Percentiles rank a stretch among this genome's conserved stretches.
Evolutionary conservation across 495 filamentous ascomycete genomes (phyloP).

Genomic region (Lasiosphaeria hispida): DNA sequence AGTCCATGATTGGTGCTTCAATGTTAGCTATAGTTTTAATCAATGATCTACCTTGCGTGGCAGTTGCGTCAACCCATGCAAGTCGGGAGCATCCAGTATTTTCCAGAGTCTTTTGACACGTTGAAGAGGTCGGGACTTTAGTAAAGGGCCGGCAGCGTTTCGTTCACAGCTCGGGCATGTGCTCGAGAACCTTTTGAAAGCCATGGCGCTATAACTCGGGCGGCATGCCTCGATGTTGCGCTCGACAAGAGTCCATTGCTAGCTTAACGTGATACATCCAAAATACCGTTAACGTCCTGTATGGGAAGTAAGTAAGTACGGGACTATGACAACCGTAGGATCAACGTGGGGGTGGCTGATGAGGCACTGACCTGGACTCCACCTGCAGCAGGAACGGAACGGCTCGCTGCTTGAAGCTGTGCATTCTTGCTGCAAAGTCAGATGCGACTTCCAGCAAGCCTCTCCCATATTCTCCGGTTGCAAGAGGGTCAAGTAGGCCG

Average conservation of each 20-base stretch:
- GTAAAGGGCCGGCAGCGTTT: constrained; percentile 15
- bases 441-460: constrained; percentile 21
- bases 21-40: neutral
- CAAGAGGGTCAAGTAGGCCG: neutral
- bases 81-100: constrained; percentile 24
- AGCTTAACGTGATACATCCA: constrained; percentile 27
- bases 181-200: neutral
- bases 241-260: neutral
- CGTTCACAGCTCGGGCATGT: constrained; percentile 14
- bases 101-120: constrained; percentile 7
- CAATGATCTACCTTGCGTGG: neutral
- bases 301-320: neutral
- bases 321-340: neutral
- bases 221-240: neutral
- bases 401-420: constrained; percentile 15
- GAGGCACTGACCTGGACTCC: constrained; percentile 20
- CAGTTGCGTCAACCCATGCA: constrained; percentile 10
- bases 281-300: constrained; percentile 24
- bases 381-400: constrained; percentile 7
- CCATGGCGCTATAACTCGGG: neutral
- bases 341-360: neutral
- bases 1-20: neutral
- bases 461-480: neutral
- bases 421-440: constrained; percentile 16
- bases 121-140: constrained; percentile 17